Evolutionary conservation across 257 asterid genomes (phyloP).

Genomic region (Rubia yunnanensis): DNA sequence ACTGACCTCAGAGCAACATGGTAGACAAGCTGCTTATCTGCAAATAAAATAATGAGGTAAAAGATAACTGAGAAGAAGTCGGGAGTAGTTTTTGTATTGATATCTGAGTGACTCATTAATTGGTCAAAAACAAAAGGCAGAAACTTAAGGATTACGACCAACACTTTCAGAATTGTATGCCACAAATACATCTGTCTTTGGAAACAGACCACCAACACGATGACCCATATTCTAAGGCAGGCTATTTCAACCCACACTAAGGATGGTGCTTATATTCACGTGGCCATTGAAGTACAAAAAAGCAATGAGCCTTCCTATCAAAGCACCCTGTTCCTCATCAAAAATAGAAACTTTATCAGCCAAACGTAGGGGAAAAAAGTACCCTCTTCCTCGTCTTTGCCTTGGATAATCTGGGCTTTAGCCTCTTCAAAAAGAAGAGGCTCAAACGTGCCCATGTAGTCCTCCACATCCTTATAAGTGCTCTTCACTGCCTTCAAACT

Average conservation of each 20-base stretch:
- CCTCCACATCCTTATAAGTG: conserved; percentile 65
- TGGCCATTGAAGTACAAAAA: background rate
- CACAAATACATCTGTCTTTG: background rate
- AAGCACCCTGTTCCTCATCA: too few species aligned
- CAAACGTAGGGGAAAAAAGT: background rate
- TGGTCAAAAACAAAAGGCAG: background rate
- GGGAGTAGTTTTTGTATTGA: background rate
- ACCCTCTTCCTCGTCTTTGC: conserved; percentile 65
- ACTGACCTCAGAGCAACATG: conserved; percentile 76
- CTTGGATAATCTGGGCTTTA: conserved; percentile 69
- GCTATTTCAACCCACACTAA: too few species aligned
- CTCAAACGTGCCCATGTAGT: conserved; percentile 66
- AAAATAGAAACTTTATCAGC: background rate
- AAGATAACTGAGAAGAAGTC: background rate
- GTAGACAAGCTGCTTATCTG: conserved; percentile 95
- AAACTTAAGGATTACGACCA: background rate
- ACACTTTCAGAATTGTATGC: background rate
- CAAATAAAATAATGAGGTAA: conserved; percentile 13
- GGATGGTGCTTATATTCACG: background rate
- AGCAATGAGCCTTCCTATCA: background rate
- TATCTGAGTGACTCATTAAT: background rate
- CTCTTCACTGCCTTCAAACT: conserved; percentile 58
- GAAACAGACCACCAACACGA: background rate
- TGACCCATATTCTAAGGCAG: background rate
- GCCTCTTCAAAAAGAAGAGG: conserved; percentile 95